Conservation (phyloP, 139 green algal species). For the Chlorella sp. region DNA sequence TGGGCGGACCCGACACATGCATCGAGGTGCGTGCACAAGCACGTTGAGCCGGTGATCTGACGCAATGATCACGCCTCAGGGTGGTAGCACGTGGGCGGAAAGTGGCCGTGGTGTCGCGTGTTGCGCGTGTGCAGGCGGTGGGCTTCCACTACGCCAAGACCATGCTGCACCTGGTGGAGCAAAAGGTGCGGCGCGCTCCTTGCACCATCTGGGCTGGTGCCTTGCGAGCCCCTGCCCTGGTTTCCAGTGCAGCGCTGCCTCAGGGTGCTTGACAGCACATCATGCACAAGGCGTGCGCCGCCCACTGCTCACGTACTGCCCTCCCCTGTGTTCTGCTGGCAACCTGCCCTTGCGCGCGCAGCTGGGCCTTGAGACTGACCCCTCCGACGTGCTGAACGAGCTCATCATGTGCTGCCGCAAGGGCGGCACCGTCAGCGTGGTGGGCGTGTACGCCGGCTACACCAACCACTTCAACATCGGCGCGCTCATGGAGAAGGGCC, state of each 20-base stretch:
- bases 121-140: too few relatives aligned
- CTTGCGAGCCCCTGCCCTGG: too few relatives aligned
- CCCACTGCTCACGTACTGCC: too few relatives aligned
- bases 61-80: too few relatives aligned
- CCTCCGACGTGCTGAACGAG: slow-evolving; percentile 71
- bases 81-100: too few relatives aligned
- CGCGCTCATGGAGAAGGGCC: slow-evolving; percentile 76
- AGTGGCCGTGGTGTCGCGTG: too few relatives aligned
- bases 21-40: too few relatives aligned
- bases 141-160: slow-evolving; percentile 65
- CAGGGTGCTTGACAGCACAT: background rate
- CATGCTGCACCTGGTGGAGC: slow-evolving; percentile 43
- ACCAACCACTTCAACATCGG: slow-evolving; percentile 72
- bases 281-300: too few relatives aligned
- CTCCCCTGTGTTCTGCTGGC: background rate
- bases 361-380: slow-evolving; percentile 59
- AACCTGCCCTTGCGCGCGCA: background rate
- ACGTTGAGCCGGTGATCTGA: too few relatives aligned
- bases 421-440: slow-evolving; percentile 31
- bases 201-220: too few relatives aligned
- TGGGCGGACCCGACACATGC: slow-evolving; percentile 44
- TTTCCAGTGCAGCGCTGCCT: too few relatives aligned
- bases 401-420: slow-evolving; percentile 53
- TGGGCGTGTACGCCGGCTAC: slow-evolving; percentile 32
- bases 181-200: too few relatives aligned